Conservation (phyloP, 2,329 filamentous ascomycete species). For the Trichoderma koningiopsis region DNA sequence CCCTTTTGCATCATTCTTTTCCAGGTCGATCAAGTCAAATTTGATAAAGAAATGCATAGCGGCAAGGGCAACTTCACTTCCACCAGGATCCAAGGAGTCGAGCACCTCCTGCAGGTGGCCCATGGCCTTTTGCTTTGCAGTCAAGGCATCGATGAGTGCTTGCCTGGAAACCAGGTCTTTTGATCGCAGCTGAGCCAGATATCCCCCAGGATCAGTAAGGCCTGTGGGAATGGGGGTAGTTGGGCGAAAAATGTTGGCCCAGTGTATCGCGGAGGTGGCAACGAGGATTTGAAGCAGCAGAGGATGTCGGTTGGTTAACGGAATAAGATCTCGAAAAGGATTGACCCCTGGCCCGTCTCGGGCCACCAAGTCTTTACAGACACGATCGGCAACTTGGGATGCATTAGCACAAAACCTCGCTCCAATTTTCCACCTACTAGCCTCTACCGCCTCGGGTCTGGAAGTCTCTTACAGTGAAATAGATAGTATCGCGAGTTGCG, state of each 20-base stretch:
- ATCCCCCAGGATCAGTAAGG: conserved; percentile 41
- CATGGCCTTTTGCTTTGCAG: conserved; percentile 51
- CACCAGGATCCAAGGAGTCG: conserved; percentile 42
- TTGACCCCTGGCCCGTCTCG: conserved; percentile 50
- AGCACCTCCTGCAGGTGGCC: conserved; percentile 46
- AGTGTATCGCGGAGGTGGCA: conserved; percentile 53
- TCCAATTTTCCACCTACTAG: not conserved
- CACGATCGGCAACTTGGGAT: conserved; percentile 46
- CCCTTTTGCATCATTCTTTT: conserved; percentile 43
- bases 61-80: conserved; percentile 51
- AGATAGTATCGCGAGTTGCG: conserved; percentile 50
- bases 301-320: conserved; percentile 48
- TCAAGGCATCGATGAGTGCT: conserved; percentile 50
- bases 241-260: conserved; percentile 47
- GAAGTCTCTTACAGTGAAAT: conserved; percentile 50
- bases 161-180: conserved; percentile 43
- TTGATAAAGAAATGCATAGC: conserved; percentile 56
- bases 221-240: conserved; percentile 37
- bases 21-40: conserved; percentile 53
- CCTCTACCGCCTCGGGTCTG: not conserved
- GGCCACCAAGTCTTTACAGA: conserved; percentile 58
- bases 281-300: conserved; percentile 53
- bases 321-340: conserved; percentile 53
- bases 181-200: conserved; percentile 42
- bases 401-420: conserved; percentile 18